Base-by-base conservation (phyloP, 2,329 filamentous ascomycete genomes). In the Cordyceps javanica region DNA sequence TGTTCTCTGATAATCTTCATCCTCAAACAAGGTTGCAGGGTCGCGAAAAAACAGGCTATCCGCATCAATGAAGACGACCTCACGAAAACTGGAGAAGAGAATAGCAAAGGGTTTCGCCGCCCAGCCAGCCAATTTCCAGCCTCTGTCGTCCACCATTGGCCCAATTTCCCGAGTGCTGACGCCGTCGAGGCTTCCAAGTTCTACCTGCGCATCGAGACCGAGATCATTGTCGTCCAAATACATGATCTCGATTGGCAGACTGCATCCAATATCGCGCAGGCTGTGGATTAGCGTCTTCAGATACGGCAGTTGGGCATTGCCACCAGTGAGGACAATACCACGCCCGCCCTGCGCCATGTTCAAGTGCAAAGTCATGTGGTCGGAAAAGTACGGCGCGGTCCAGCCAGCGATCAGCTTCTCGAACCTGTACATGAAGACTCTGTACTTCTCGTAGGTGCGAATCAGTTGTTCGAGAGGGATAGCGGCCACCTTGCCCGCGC, bases 181-280 rank as follows among this genome's bases (percentile, higher is more conserved):
- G 16, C 41, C 52, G 4, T 46, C 41, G 13, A 55, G 52, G 9
- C 28, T 23, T 11, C 32, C 30, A 9, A 55, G 52, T 16, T 55
- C 52, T 14, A 23, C 52, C 23, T 46, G 52, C 32, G 38, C 23
- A 2, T 45, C 32, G 41, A 30, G 21, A 16, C 34, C 23, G 14
- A 55, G 39, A n/a, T 55, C 52, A 8, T 8, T 11, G 30, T 55
- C 41, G 21, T 55, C 52, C 3, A 55, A 19, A 8, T 45, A 55
- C 52, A 55, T 55, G 52, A 55, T 32, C 28, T 55, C 52, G 41
- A 55, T 39, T 10, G 52, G 52, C 10, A 55, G 52, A 13, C 5
- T 46, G 52, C 52, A 55, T n/a, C 52, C 52, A 6, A 55, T 32
- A 38, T 46, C 52, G 19, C 52, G 52, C 41, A 55, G 13, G 23